phyloP scores from a whole-genome alignment of 805 yeast genomes.

The Metschnikowia proteae region DNA sequence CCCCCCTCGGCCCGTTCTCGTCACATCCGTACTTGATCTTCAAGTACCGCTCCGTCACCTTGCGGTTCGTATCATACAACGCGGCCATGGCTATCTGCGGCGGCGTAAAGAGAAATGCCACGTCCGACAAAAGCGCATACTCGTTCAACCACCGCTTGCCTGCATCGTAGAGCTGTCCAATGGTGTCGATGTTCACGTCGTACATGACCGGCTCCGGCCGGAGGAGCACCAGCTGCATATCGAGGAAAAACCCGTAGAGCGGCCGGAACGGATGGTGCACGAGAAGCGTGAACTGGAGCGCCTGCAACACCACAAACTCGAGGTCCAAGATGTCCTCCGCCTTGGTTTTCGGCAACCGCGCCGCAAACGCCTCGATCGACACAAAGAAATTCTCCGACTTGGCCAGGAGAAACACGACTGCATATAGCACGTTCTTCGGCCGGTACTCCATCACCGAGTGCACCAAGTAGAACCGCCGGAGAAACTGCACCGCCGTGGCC shows the following conservation, averaged over 20 bases:
- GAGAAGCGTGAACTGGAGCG: conserved; percentile 71
- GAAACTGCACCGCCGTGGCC: conserved; percentile 81
- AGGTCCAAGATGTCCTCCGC: conserved; percentile 66
- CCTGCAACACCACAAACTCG: conserved; percentile 73
- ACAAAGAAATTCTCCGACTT: conserved; percentile 90
- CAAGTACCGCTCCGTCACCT: conserved; percentile 62
- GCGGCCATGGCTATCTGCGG: conserved; percentile 95
- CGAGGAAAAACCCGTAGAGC: conserved; percentile 91
- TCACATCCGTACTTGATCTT: conserved; percentile 44
- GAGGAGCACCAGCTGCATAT: conserved; percentile 61
- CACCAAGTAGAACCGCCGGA: conserved; percentile 73
- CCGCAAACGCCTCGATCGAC: conserved; percentile 74
- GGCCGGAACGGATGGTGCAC: conserved; percentile 90
- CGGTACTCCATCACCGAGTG: conserved; percentile 84
- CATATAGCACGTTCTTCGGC: conserved; percentile 72
- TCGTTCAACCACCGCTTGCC: conserved; percentile 65
- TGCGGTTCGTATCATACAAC: conserved; percentile 61
- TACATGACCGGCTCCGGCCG: conserved; percentile 42
- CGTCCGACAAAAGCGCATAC: conserved; percentile 68
- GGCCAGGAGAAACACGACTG: conserved; percentile 83
- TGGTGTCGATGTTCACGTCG: conserved; percentile 45
- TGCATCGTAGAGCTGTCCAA: conserved; percentile 67
- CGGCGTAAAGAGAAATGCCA: conserved; percentile 75
- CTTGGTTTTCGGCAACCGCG: conserved; percentile 62
- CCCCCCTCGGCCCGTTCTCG: conserved; percentile 10